Evolutionary conservation across 2,329 filamentous ascomycete genomes (phyloP), one percentile per base, ranked within the genome.

Genomic region (Penicillium sp.): DNA sequence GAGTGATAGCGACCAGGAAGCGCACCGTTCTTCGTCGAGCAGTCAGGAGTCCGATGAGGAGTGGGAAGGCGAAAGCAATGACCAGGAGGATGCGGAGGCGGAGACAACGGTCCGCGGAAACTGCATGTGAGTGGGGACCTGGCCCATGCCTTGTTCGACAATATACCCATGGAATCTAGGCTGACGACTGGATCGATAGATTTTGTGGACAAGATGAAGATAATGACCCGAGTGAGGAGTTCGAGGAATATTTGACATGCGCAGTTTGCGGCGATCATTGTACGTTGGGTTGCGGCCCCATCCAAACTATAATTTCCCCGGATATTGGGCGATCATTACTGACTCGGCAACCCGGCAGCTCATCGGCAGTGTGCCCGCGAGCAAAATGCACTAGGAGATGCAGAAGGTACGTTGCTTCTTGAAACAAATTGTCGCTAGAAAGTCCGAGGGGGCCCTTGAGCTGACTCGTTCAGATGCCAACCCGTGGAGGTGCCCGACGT

Each of bases 301-400:
- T n/a, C n/a, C n/a, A n/a, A n/a, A n/a, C n/a, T n/a, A n/a, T n/a
- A n/a, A n/a, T 44, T 48, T 48, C 61, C 55, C 44, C 53, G 49
- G 22, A 40, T 44, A 48, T 51, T 54, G 48, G 61, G 52, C 55
- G 50, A 55, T 48, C 48, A 47, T 56, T 59, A 57, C 61, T 66
- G 55, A 68, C 64, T 74, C 73, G 70, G 73, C 69, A 68, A 66
- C 63, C 70, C 68, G 70, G 65, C 74, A 95, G 91, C 89, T 63
- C 91, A 97, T 75, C 83, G 85, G 68, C 85, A 93, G 78, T 96
- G 91, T 72, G 90, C 88, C 51, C 82, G 85, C 64, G 80, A 85
- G 65, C 80, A 81, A 65, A 79, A 79, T 52, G 80, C 80, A 56
- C 72, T 87, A 61, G 73, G 72, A 59, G 71, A 77, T 56, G 78